A percentile compares a stretch with the other conserved stretches of the same genome.
These are phyloP conservation scores for Venturiaceae sp. DNA, from an alignment of 2,329 filamentous ascomycete species.

Conservation along the genomic window DNA sequence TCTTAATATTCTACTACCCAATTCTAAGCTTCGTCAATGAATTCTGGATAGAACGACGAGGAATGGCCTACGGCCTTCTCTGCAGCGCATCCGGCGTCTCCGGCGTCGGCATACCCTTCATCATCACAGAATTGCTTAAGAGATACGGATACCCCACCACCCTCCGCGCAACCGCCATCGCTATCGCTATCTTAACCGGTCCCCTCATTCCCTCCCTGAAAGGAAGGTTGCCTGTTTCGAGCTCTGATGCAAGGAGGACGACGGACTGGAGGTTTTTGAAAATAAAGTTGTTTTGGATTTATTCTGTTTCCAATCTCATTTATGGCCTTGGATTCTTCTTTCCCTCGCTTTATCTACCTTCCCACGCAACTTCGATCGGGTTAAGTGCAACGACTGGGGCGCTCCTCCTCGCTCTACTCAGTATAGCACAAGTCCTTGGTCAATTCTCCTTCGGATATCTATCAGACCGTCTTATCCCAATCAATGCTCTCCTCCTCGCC, in stretches of 20 bases:
- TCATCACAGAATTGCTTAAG: conserved; percentile 3
- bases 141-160: conserved; percentile 7
- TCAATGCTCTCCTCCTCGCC: neutral
- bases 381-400: neutral
- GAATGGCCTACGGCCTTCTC: conserved; percentile 27
- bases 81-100: conserved; percentile 21
- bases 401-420: conserved; percentile 4
- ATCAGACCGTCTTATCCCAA: neutral
- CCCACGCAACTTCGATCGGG: neutral
- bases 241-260: neutral
- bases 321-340: conserved; percentile 8
- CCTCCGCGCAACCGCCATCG: conserved; percentile 4
- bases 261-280: conserved; percentile 4
- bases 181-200: neutral
- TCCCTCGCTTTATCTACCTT: conserved; percentile 5
- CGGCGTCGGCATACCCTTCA: conserved; percentile 10
- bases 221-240: neutral
- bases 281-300: conserved; percentile 4
- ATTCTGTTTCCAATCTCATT: conserved; percentile 5
- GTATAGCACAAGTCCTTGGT: neutral
- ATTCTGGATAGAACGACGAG: conserved; percentile 27
- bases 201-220: conserved; percentile 3
- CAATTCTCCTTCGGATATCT: conserved; percentile 3
- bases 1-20: conserved; percentile 27
- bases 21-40: conserved; percentile 32